A percentile compares a stretch with the other conserved stretches of the same genome.
Conservation (phyloP, 2,329 filamentous ascomycete species). For the Sporothrix globosa region DNA sequence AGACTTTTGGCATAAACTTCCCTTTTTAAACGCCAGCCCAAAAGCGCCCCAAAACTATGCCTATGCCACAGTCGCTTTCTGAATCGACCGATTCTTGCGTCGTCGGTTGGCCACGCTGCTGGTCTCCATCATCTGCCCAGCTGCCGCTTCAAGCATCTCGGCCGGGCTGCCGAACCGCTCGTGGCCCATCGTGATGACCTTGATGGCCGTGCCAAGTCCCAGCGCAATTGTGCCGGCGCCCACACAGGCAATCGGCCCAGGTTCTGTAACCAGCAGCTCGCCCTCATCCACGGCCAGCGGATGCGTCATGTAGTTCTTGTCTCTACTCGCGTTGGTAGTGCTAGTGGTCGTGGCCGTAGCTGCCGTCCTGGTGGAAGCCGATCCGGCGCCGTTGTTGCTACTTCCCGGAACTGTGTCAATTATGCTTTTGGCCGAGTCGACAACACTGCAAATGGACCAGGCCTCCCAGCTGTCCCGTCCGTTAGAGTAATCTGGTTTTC, state of each 20-base stretch:
- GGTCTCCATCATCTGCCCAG: slow-evolving; percentile 39
- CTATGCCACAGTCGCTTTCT: not conserved
- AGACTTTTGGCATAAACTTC: not conserved
- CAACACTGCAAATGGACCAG: slow-evolving; percentile 56
- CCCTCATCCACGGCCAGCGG: slow-evolving; percentile 50
- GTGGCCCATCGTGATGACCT: slow-evolving; percentile 68
- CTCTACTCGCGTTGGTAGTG: not conserved
- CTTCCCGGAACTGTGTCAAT: slow-evolving; percentile 39
- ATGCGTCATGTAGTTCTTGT: slow-evolving; percentile 41
- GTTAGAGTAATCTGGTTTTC: slow-evolving; percentile 9
- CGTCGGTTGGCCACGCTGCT: slow-evolving; percentile 47
- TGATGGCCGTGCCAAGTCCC: slow-evolving; percentile 72
- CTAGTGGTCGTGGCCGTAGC: not conserved
- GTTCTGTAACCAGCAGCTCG: slow-evolving; percentile 56
- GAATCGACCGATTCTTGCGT: slow-evolving; percentile 34
- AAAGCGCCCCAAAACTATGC: too few species aligned
- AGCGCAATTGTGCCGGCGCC: slow-evolving; percentile 69
- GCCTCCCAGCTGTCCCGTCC: slow-evolving; percentile 54
- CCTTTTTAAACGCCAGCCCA: not conserved
- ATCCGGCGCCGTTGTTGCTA: slow-evolving; percentile 40
- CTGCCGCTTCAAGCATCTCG: slow-evolving; percentile 40
- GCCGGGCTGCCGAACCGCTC: slow-evolving; percentile 61
- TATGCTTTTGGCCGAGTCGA: slow-evolving; percentile 49
- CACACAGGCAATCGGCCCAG: slow-evolving; percentile 66
- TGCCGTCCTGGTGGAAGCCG: not conserved